Evolutionary conservation across 1,139 yeast species (phyloP).

Genomic region (Debaryomycetaceae sp.): DNA sequence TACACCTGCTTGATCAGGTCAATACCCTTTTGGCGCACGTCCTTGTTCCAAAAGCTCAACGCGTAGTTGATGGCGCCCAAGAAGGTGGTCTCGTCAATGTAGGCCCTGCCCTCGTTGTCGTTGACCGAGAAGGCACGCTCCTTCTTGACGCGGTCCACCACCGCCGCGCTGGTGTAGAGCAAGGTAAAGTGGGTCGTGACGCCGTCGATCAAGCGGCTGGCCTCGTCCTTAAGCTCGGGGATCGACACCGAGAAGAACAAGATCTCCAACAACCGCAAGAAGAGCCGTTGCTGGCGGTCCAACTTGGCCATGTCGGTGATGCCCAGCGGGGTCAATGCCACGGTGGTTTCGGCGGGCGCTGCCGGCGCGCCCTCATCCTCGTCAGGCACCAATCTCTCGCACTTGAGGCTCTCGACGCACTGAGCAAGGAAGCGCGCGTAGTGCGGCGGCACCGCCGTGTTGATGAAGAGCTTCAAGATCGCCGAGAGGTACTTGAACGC

Average conservation of each 20-base stretch:
- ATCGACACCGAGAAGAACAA: constrained; percentile 73
- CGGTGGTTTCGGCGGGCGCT: constrained; percentile 7
- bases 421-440: constrained; percentile 41
- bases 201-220: constrained; percentile 55
- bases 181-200: constrained; percentile 77
- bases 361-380: constrained; percentile 3
- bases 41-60: constrained; percentile 68
- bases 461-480: constrained; percentile 65
- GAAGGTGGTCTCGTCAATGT: constrained; percentile 65
- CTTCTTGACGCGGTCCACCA: constrained; percentile 65
- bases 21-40: constrained; percentile 69
- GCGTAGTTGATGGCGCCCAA: constrained; percentile 77
- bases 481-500: constrained; percentile 73
- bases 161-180: constrained; percentile 69
- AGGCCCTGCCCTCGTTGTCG: constrained; percentile 74
- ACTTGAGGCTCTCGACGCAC: constrained; percentile 45
- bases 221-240: constrained; percentile 70
- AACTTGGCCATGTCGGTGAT: constrained; percentile 47
- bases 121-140: constrained; percentile 69
- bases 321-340: constrained; percentile 38
- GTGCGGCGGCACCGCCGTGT: constrained; percentile 58
- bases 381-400: constrained; percentile 29
- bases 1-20: constrained; percentile 61
- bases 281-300: constrained; percentile 57
- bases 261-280: constrained; percentile 60